Percentiles rank a stretch among this genome's conserved stretches.
phyloP scores from a whole-genome alignment of 805 yeast genomes.

The Candida hispaniensis region DNA sequence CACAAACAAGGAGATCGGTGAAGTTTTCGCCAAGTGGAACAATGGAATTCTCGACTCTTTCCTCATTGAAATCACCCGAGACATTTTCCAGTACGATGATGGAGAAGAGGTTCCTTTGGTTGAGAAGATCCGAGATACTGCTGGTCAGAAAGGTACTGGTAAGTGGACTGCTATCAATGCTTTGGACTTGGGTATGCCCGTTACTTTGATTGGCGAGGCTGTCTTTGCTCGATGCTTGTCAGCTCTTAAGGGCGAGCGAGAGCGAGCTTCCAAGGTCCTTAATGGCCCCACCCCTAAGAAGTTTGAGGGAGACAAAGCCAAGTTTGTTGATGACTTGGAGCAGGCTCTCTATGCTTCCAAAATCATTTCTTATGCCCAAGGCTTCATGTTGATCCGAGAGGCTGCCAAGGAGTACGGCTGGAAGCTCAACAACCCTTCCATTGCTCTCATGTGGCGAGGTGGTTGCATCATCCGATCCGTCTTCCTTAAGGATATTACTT shows the following conservation, averaged over 20 bases:
- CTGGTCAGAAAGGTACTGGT: constrained; percentile 99
- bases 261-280: constrained; percentile 65
- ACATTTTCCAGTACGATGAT: constrained; percentile 81
- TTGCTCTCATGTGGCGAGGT: constrained; percentile 99
- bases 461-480: constrained; percentile 99
- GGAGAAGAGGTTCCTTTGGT: constrained; percentile 85
- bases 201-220: constrained; percentile 96
- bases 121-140: constrained; percentile 92
- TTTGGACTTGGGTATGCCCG: constrained; percentile 95
- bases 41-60: constrained; percentile 95
- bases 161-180: constrained; percentile 99
- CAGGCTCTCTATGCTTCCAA: constrained; percentile 98
- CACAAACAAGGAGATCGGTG: constrained; percentile 84
- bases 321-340: constrained; percentile 86
- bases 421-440: constrained; percentile 96
- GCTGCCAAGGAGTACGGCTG: constrained; percentile 95
- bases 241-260: constrained; percentile 85
- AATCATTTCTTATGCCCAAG: constrained; percentile 97
- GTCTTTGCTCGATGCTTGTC: constrained; percentile 95
- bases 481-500: constrained; percentile 91
- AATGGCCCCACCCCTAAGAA: constrained; percentile 65
- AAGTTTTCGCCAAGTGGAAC: constrained; percentile 89
- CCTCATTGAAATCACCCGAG: constrained; percentile 94
- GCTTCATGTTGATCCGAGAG: constrained; percentile 97
- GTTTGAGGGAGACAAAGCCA: constrained; percentile 62